These are phyloP conservation scores for Suillus brevipes DNA, from an alignment of 768 basidiomycete genomes.

Conservation along the genomic window DNA sequence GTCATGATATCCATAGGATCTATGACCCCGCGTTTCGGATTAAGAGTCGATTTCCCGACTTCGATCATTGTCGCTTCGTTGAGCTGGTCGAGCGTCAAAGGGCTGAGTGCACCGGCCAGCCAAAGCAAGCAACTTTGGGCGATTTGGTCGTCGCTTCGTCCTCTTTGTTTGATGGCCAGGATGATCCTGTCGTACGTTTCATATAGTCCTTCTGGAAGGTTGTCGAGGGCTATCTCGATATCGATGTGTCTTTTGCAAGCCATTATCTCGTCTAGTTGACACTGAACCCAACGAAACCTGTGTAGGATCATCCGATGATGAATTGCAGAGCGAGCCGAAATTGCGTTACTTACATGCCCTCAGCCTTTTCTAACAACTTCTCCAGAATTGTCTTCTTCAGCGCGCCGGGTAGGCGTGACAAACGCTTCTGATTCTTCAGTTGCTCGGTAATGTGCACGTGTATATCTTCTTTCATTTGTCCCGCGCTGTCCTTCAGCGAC, in stretches of 20 bases:
- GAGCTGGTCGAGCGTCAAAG: conserved; percentile 1
- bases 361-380: conserved; percentile 6
- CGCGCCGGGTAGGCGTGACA: background rate
- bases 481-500: conserved; percentile 1
- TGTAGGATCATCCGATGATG: background rate
- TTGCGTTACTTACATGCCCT: conserved; percentile 4
- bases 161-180: conserved; percentile 6
- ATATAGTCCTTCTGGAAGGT: conserved; percentile 20
- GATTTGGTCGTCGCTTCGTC: background rate
- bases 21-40: background rate
- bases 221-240: conserved; percentile 8
- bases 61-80: conserved; percentile 5
- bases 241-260: background rate
- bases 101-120: background rate
- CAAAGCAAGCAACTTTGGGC: background rate
- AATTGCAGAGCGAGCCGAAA: background rate
- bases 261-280: conserved; percentile 3
- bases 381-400: background rate
- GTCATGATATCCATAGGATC: conserved; percentile 3
- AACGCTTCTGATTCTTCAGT: too few species aligned
- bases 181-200: conserved; percentile 26
- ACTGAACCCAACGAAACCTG: conserved; percentile 14
- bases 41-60: background rate
- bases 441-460: background rate
- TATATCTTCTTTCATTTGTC: conserved; percentile 5